These are phyloP conservation scores for Larix kaempferi DNA, from an alignment of 75 land plant genomes.

Conservation along the genomic window DNA sequence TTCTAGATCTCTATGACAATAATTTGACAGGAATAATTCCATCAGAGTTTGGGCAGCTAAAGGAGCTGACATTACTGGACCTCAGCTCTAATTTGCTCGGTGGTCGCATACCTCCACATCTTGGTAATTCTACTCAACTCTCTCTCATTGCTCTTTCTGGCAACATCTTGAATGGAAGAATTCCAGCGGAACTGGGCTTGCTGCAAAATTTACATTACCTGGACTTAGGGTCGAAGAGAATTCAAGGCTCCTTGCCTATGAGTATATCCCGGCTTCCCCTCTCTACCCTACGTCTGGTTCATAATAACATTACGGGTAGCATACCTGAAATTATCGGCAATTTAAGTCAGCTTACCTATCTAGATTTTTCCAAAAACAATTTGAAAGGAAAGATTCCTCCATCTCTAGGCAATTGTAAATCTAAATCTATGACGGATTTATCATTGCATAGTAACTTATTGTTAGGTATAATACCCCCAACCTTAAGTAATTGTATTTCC, in stretches of 20 bases:
- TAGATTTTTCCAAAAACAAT: too few species aligned
- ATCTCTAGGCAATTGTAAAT: too few species aligned
- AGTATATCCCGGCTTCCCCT: too few species aligned
- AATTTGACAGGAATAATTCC: conserved; percentile 62
- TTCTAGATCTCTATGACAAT: conserved; percentile 1
- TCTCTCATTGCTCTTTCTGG: background rate
- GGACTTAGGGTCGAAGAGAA: conserved; percentile 31
- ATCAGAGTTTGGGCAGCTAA: conserved; percentile 16
- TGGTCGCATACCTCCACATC: background rate
- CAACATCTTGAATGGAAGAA: background rate
- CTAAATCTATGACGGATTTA: too few species aligned
- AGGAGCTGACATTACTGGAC: background rate
- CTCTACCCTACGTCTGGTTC: too few species aligned
- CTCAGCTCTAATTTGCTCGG: background rate
- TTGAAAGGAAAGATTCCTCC: too few species aligned
- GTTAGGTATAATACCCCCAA: too few species aligned
- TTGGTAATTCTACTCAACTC: background rate
- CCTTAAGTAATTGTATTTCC: too few species aligned
- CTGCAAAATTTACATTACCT: background rate
- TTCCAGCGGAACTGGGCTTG: background rate
- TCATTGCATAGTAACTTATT: too few species aligned
- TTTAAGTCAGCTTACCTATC: too few species aligned
- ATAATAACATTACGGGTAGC: background rate
- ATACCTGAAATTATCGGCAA: too few species aligned
- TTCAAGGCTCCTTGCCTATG: conserved; percentile 33